Evolutionary conservation across 768 basidiomycete genomes (phyloP).

Genomic region (Suillus cothurnatus): DNA sequence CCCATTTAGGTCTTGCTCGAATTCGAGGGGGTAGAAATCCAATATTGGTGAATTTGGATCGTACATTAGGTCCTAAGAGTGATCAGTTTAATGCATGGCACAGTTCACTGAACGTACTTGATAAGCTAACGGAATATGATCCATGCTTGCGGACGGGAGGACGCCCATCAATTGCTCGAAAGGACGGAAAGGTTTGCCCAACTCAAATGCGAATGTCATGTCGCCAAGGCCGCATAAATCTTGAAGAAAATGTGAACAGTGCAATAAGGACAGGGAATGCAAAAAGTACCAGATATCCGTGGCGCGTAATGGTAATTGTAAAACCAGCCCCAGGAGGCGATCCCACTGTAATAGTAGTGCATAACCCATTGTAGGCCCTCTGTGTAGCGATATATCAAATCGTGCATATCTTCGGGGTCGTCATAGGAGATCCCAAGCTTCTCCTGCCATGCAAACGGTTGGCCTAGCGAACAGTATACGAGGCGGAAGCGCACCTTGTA

Average conservation of each 20-base stretch:
- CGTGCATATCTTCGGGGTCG: slow-evolving; percentile 64
- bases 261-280: neutral
- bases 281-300: slow-evolving; percentile 80
- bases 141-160: slow-evolving; percentile 86
- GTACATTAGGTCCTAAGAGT: slow-evolving; percentile 82
- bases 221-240: slow-evolving; percentile 65
- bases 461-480: slow-evolving; percentile 15
- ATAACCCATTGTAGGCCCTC: slow-evolving; percentile 99
- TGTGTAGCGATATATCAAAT: slow-evolving; percentile 78
- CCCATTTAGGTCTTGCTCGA: slow-evolving; percentile 93
- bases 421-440: slow-evolving; percentile 86
- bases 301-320: slow-evolving; percentile 98
- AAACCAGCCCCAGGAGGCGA: slow-evolving; percentile 99
- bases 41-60: slow-evolving; percentile 82
- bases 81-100: neutral
- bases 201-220: slow-evolving; percentile 83
- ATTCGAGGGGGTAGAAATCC: slow-evolving; percentile 92
- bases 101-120: slow-evolving; percentile 47
- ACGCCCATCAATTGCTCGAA: slow-evolving; percentile 99
- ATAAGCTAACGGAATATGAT: slow-evolving; percentile 86
- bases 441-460: slow-evolving; percentile 47
- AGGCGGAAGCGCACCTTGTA: slow-evolving; percentile 65
- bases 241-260: slow-evolving; percentile 29
- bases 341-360: slow-evolving; percentile 98
- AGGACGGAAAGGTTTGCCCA: slow-evolving; percentile 89